Conservation (phyloP, 495 filamentous ascomycete species). For the Podospora sp. region DNA sequence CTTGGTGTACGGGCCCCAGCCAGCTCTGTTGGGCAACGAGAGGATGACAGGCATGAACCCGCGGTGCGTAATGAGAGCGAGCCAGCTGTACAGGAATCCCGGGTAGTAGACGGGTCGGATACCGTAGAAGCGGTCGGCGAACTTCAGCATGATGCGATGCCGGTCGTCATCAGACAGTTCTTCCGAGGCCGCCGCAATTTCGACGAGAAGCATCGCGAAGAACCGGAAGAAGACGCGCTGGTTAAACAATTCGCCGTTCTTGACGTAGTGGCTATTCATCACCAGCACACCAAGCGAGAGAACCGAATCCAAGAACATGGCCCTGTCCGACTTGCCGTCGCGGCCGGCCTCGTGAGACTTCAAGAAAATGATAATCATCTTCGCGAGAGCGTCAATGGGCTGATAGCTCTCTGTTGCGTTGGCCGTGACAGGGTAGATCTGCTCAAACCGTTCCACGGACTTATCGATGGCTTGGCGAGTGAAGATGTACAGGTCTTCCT, state of each 20-base stretch:
- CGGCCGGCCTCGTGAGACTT: conserved; percentile 62
- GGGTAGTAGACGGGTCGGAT: conserved; percentile 77
- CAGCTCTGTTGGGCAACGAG: conserved; percentile 64
- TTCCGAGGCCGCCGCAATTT: conserved; percentile 45
- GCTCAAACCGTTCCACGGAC: conserved; percentile 75
- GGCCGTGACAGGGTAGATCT: conserved; percentile 58
- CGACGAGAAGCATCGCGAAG: conserved; percentile 80
- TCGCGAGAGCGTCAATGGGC: conserved; percentile 83
- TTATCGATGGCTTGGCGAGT: conserved; percentile 80
- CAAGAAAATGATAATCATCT: conserved; percentile 74
- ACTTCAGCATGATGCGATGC: conserved; percentile 68
- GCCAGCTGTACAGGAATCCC: conserved; percentile 82
- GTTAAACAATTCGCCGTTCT: conserved; percentile 78
- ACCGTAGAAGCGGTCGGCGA: conserved; percentile 73
- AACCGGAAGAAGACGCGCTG: conserved; percentile 90
- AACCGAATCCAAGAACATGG: conserved; percentile 71
- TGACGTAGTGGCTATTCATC: conserved; percentile 81
- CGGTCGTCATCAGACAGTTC: conserved; percentile 55
- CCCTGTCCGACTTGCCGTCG: conserved; percentile 51
- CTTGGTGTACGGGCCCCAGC: conserved; percentile 75
- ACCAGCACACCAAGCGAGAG: conserved; percentile 76
- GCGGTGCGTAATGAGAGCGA: conserved; percentile 78
- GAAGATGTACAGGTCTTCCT: conserved; percentile 76
- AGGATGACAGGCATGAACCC: conserved; percentile 83
- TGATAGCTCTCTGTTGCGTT: conserved; percentile 71